Conservation (phyloP, 2,329 filamentous ascomycete species). For the Blastomyces gilchristii region DNA sequence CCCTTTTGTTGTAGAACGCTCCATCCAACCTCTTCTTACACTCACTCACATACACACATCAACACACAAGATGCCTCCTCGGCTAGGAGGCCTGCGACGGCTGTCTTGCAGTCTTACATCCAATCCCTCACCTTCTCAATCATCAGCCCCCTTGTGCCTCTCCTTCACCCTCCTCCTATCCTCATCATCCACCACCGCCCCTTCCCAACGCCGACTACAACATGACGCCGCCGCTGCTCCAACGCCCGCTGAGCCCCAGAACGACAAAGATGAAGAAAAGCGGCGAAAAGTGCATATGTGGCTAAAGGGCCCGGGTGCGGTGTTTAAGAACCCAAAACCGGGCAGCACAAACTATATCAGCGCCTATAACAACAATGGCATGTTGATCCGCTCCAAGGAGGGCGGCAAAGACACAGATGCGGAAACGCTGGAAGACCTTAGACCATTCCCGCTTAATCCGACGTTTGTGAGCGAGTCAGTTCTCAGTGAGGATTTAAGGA, state of each 20-base stretch:
- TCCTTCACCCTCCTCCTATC: slow-evolving; percentile 14
- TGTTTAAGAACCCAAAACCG: slow-evolving; percentile 40
- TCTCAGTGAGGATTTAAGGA: slow-evolving; percentile 60
- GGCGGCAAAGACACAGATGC: slow-evolving; percentile 16
- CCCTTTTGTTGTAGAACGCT: slow-evolving; percentile 7
- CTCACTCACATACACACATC: slow-evolving; percentile 7
- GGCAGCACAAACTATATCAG: slow-evolving; percentile 47
- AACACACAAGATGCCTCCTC: slow-evolving; percentile 27
- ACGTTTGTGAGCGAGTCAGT: slow-evolving; percentile 62
- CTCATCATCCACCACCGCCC: slow-evolving; percentile 14
- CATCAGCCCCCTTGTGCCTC: slow-evolving; percentile 14
- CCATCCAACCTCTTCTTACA: not conserved
- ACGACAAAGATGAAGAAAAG: not conserved
- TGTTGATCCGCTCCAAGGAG: slow-evolving; percentile 36
- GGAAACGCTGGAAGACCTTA: slow-evolving; percentile 19
- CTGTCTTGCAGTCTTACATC: slow-evolving; percentile 25
- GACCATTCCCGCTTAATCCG: slow-evolving; percentile 65
- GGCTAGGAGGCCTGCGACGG: slow-evolving; percentile 28
- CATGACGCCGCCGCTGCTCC: not conserved
- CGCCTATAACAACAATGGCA: slow-evolving; percentile 44
- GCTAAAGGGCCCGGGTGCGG: slow-evolving; percentile 46
- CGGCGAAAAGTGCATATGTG: slow-evolving; percentile 37
- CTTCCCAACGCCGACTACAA: slow-evolving; percentile 1
- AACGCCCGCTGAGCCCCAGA: not conserved
- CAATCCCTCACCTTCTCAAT: slow-evolving; percentile 22